Evolutionary conservation across 2,329 filamentous ascomycete genomes (phyloP).

Genomic region (Lojkania enalia): DNA sequence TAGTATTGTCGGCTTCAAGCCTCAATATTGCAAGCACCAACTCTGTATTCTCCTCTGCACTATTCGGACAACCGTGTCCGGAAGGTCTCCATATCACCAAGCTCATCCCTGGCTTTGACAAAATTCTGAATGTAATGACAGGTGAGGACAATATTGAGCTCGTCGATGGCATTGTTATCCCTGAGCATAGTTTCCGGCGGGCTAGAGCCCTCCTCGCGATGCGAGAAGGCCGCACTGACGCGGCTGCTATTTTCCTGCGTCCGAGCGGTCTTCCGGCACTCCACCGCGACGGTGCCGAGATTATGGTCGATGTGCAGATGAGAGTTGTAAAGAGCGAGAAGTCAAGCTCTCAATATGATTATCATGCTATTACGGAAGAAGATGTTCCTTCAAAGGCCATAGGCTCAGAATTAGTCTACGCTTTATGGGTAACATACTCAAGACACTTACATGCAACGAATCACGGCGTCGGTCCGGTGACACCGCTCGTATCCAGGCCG

Average conservation of each 20-base stretch:
- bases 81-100: conserved; percentile 79
- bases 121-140: conserved; percentile 76
- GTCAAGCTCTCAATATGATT: conserved; percentile 50
- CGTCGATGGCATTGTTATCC: conserved; percentile 92
- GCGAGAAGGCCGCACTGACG: conserved; percentile 78
- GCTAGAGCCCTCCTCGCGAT: conserved; percentile 83
- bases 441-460: conserved; percentile 82
- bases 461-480: conserved; percentile 63
- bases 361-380: conserved; percentile 67
- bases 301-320: conserved; percentile 96
- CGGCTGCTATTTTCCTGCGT: conserved; percentile 74
- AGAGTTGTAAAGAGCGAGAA: conserved; percentile 88
- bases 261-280: conserved; percentile 82
- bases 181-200: conserved; percentile 92
- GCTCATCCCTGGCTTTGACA: conserved; percentile 85
- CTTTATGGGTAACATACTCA: conserved; percentile 96
- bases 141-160: conserved; percentile 84
- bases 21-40: conserved; percentile 90
- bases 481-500: conserved; percentile 64
- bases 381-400: conserved; percentile 51
- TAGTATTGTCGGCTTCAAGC: conserved; percentile 80
- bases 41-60: conserved; percentile 85
- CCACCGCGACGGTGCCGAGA: conserved; percentile 87
- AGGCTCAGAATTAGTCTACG: conserved; percentile 76
- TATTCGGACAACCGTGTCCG: conserved; percentile 86